Evolutionary conservation across 108 stramenopile species (phyloP), one percentile per base, ranked within the genome.

Genomic region (Fragilariopsis cylindrus): DNA sequence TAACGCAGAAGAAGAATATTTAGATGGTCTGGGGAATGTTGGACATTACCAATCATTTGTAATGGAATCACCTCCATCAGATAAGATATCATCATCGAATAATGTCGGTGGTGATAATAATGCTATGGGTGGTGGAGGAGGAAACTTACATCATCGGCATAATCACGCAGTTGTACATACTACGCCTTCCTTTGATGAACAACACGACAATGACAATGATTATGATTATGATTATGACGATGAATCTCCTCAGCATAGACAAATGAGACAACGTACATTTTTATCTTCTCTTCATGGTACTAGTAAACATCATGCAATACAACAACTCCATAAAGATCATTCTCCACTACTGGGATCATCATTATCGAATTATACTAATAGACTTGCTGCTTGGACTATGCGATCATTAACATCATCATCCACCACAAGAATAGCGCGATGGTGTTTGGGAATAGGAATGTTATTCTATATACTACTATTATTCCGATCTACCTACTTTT

Each of bases 231-330:
- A 67, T 48, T 67, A 67, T 47, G 65, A 67, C 15, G 67, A 68
- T 19, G 67, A 68, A 68, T 68, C 67, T 19, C 67, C 67, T 16
- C 18, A 7, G 2, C 65, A 68, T 68, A 47, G 67, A 41, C 21
- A 50, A 18, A 21, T 68, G 48, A 47, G 67, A 3, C 67, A 68
- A 12, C 21, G 48, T 13, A 5, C 48, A 3, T 68, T 52, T 40
- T 0, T 68, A 7, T 49, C 48, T 4, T 44, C 67, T 18, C 30
- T 30, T 30, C 30, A 30, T 30, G 30, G 30, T 30, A 19, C 19
- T 19, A 4, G 40, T 0, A 50, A 48, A 50, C 67, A 68, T 6
- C 67, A 68, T 50, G 48, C 48, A 18, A 48, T 48, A 7, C 48
- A 68, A 3, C 67, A 68, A 48, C 30, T 68, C 16, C 48, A 68